Conservation (phyloP, 2,329 filamentous ascomycete species). For the Penicillium sp. region DNA sequence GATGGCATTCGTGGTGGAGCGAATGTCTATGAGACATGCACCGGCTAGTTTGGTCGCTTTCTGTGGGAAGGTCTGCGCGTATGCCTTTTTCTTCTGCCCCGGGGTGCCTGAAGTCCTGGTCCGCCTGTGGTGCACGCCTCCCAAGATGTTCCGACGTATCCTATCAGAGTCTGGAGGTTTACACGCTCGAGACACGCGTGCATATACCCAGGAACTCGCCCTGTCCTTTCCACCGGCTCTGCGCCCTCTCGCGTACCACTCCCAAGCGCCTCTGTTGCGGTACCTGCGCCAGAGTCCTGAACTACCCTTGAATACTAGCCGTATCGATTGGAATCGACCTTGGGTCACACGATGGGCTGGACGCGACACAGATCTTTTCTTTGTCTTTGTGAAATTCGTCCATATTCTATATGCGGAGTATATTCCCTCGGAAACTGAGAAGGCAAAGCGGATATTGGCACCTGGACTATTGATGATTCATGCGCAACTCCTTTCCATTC, state of each 20-base stretch:
- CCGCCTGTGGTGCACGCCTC: slow-evolving; percentile 71
- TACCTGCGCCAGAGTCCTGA: slow-evolving; percentile 63
- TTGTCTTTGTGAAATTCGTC: slow-evolving; percentile 86
- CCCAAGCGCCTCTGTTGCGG: slow-evolving; percentile 57
- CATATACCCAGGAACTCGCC: slow-evolving; percentile 60
- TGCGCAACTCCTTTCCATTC: slow-evolving; percentile 70
- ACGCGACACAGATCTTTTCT: slow-evolving; percentile 82
- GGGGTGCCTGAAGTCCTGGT: slow-evolving; percentile 80
- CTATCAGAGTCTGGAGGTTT: slow-evolving; percentile 65
- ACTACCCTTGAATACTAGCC: slow-evolving; percentile 63
- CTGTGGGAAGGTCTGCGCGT: slow-evolving; percentile 84
- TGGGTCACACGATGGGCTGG: slow-evolving; percentile 86
- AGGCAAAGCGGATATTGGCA: slow-evolving; percentile 58
- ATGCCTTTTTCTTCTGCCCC: slow-evolving; percentile 89
- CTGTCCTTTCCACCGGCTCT: slow-evolving; percentile 66
- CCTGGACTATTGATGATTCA: slow-evolving; percentile 79
- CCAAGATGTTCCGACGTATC: slow-evolving; percentile 66
- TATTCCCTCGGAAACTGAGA: slow-evolving; percentile 54
- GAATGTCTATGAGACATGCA: slow-evolving; percentile 74
- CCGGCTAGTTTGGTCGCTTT: slow-evolving; percentile 73
- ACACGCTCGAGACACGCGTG: slow-evolving; percentile 49
- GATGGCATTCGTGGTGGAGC: slow-evolving; percentile 81
- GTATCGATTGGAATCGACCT: slow-evolving; percentile 77
- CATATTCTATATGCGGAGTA: slow-evolving; percentile 75
- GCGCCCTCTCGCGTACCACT: slow-evolving; percentile 59